phyloP scores from a whole-genome alignment of 2,329 filamentous ascomycete species.

The Escovopsis sp. region DNA sequence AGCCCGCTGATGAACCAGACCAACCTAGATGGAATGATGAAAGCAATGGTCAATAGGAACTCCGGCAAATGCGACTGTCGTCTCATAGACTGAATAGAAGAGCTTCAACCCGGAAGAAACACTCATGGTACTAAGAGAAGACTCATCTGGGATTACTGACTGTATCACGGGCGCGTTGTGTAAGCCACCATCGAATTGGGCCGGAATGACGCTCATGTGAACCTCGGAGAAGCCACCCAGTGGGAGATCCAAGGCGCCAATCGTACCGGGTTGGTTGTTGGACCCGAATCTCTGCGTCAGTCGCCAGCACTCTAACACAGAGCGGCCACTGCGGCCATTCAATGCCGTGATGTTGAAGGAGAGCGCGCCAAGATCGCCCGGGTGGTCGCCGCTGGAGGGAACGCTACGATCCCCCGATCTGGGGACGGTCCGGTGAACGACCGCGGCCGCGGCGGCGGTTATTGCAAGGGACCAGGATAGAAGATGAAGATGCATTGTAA shows the following conservation, averaged over 20 bases:
- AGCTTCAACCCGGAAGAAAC: too few relatives aligned
- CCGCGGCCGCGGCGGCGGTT: too few relatives aligned
- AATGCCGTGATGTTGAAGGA: conserved; percentile 29
- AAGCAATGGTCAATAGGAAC: neutral
- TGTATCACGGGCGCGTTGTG: conserved; percentile 28
- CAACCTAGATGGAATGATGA: conserved; percentile 11
- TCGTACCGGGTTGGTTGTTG: conserved; percentile 17
- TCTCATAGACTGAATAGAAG: too few relatives aligned
- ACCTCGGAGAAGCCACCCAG: conserved; percentile 20
- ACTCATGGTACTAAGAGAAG: too few relatives aligned
- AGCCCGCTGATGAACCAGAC: conserved; percentile 24
- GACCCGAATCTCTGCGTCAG: conserved; percentile 11
- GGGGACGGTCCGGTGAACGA: too few relatives aligned
- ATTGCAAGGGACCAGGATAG: too few relatives aligned
- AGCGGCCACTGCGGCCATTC: conserved; percentile 20
- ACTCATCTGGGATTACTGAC: conserved; percentile 14
- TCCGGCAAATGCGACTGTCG: too few relatives aligned
- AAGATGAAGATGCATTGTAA: too few relatives aligned
- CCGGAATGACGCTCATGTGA: conserved; percentile 22
- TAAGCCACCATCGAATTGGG: conserved; percentile 22
- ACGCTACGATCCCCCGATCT: too few relatives aligned
- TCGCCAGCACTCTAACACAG: conserved; percentile 32
- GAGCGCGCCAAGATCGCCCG: too few relatives aligned
- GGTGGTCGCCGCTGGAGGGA: conserved; percentile 3
- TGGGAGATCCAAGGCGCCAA: conserved; percentile 15